A percentile compares a stretch with the other conserved stretches of the same genome.
These are phyloP conservation scores for Hyparrhenia diplandra DNA, from an alignment of 176 grass and related monocot species.

Conservation along the genomic window DNA sequence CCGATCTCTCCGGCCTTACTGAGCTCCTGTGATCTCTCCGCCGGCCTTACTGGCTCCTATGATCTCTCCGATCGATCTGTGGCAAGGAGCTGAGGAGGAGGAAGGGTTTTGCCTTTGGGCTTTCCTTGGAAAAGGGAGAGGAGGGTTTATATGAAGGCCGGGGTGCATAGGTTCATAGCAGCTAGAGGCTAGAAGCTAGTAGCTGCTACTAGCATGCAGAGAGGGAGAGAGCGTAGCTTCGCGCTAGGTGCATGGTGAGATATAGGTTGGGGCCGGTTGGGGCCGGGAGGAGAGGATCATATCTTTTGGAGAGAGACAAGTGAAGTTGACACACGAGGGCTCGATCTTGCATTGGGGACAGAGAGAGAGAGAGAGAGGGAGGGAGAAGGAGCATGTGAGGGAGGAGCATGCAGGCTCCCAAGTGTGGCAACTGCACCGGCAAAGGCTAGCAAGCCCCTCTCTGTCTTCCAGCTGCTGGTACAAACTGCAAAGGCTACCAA, in stretches of 20 bases:
- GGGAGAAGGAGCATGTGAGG: too few relatives aligned
- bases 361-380: not conserved
- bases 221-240: not conserved
- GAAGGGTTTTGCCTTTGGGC: not conserved
- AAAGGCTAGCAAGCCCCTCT: too few relatives aligned
- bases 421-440: constrained; percentile 24
- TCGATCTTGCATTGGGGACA: not conserved
- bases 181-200: not conserved
- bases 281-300: constrained; percentile 64
- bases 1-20: too few relatives aligned
- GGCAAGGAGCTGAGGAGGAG: not conserved
- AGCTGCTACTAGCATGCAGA: not conserved
- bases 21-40: too few relatives aligned
- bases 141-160: constrained; percentile 34
- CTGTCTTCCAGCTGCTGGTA: not conserved
- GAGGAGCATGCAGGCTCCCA: not conserved
- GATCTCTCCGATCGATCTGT: not conserved
- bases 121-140: not conserved
- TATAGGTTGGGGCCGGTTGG: constrained; percentile 42
- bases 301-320: constrained; percentile 96
- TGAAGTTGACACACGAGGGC: constrained; percentile 78
- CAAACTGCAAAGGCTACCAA: not conserved
- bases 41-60: constrained; percentile 5
- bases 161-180: not conserved
- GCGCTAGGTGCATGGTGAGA: constrained; percentile 20